Percentiles rank a stretch among this genome's conserved stretches.
phyloP scores from a whole-genome alignment of 1,284 basidiomycete species.

The Waitea zeae region DNA sequence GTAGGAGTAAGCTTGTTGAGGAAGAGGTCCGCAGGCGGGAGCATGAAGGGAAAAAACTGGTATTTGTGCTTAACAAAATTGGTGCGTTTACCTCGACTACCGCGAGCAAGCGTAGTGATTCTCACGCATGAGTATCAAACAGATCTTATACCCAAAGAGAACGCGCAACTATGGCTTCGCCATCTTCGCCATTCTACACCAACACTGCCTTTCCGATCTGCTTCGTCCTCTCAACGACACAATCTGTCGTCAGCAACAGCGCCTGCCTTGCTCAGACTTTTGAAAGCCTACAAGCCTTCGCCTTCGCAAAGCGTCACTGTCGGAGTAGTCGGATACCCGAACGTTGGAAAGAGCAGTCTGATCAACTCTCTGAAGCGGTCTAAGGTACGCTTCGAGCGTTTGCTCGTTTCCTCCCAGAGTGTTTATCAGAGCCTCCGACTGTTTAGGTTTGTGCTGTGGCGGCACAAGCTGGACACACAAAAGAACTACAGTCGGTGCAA shows the following conservation, averaged over 20 bases:
- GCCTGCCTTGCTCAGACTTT: conserved; percentile 67
- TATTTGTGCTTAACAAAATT: conserved; percentile 88
- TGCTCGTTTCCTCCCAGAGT: conserved; percentile 31
- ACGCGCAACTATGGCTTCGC: conserved; percentile 83
- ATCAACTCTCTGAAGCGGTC: conserved; percentile 91
- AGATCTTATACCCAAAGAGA: conserved; percentile 84
- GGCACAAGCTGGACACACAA: conserved; percentile 89
- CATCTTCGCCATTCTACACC: conserved; percentile 86
- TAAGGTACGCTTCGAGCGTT: conserved; percentile 39
- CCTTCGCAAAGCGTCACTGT: conserved; percentile 65
- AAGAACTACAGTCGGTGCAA: conserved; percentile 85
- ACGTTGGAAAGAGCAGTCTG: conserved; percentile 91
- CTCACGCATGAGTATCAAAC: too few species aligned
- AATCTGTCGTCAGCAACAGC: conserved; percentile 68
- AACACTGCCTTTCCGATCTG: conserved; percentile 87
- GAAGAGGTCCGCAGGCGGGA: conserved; percentile 79
- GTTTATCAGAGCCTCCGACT: conserved; percentile 24
- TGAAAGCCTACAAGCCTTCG: conserved; percentile 82
- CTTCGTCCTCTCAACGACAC: conserved; percentile 62
- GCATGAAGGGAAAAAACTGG: conserved; percentile 72
- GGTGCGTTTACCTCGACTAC: too few species aligned
- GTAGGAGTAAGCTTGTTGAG: conserved; percentile 73
- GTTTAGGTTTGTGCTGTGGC: conserved; percentile 77
- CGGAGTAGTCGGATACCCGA: conserved; percentile 93
- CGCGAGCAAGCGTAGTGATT: background rate